Base-by-base conservation (phyloP, 495 filamentous ascomycete genomes). In the Cladorrhinum samala region DNA sequence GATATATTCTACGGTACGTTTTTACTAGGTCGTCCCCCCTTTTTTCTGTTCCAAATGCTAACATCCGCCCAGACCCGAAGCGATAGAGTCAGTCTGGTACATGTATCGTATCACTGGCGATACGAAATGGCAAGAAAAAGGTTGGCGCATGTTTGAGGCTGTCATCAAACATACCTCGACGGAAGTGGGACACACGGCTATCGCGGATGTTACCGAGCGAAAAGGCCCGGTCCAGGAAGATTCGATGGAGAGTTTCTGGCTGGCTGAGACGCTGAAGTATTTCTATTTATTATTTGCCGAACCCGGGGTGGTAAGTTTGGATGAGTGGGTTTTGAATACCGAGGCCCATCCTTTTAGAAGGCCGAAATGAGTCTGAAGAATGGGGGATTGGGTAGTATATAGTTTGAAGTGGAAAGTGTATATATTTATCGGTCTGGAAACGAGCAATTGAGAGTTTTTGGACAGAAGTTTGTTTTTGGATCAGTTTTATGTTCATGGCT, bases 41-140 rank as follows among this genome's bases (percentile, higher is more conserved):
- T n/a, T 30, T 5, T 36, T 21, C 4, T 50, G 27, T 25, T 20
- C 41, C 46, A 14, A 54, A n/a, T 52, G 39, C 46, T 52, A 17
- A 58, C 25, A 53, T 58, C 57, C 57, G 72, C 49, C 18, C 52
- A 91, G 89, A 42, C 91, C 91, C 41, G 91, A 96, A 74, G 91
- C 91, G 2, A 95, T 96, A 57, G 91, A 96, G 67, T 94, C 88
- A 1, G 89, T 96, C 13, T 96, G 89, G 78, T 91, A 94, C 74
- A 89, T 95, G 86, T 95, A 87, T 74, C 87, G 91, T 61, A 84
- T 93, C 57, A 95, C 90, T 0, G 91, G 89, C 49, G 87, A 93
- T 50, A 67, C 77, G 0, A 66, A 71, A 43, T 96, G 89, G 89
- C 88, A 89, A 50, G 81, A 87, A 51, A 87, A 87, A 58, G 91